Percentiles rank a stretch among this genome's conserved stretches.
These are phyloP conservation scores for Chlorophyllum brunneum DNA, from an alignment of 768 basidiomycete genomes.

Conservation along the genomic window DNA sequence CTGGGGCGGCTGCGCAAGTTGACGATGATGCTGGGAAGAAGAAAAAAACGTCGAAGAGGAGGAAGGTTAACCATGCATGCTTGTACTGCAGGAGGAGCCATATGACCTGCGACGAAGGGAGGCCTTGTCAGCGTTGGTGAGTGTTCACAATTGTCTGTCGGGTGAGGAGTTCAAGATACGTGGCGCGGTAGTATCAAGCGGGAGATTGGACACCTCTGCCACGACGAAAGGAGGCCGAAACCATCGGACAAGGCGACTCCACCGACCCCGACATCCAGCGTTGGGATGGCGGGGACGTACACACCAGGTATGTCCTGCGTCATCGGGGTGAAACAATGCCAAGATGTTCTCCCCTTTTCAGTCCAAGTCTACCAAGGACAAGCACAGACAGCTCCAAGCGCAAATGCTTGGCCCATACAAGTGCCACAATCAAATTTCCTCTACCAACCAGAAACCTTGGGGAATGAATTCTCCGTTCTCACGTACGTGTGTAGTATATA, in stretches of 20 bases:
- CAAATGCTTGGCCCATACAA: conserved; percentile 54
- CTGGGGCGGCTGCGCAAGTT: neutral
- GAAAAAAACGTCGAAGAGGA: conserved; percentile 58
- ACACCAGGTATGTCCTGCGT: conserved; percentile 36
- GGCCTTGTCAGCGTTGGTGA: conserved; percentile 92
- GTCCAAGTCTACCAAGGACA: conserved; percentile 35
- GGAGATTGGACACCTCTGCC: conserved; percentile 92
- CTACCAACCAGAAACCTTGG: conserved; percentile 70
- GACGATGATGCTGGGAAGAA: conserved; percentile 39
- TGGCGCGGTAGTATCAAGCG: conserved; percentile 92
- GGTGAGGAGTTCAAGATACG: too few species aligned
- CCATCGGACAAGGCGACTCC: conserved; percentile 39
- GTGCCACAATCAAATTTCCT: conserved; percentile 47
- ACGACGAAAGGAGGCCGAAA: conserved; percentile 75
- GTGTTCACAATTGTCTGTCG: conserved; percentile 25
- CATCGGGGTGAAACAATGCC: neutral
- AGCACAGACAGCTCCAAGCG: conserved; percentile 22
- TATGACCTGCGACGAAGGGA: conserved; percentile 88
- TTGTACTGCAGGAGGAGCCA: conserved; percentile 90
- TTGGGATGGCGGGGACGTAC: conserved; percentile 37
- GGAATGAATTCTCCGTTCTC: conserved; percentile 80
- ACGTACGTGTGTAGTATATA: conserved; percentile 42
- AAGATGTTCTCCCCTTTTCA: conserved; percentile 16
- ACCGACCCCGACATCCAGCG: conserved; percentile 16
- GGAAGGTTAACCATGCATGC: conserved; percentile 92